Conservation (phyloP, 1,284 basidiomycete species). For the Sporisorium graminicola region DNA sequence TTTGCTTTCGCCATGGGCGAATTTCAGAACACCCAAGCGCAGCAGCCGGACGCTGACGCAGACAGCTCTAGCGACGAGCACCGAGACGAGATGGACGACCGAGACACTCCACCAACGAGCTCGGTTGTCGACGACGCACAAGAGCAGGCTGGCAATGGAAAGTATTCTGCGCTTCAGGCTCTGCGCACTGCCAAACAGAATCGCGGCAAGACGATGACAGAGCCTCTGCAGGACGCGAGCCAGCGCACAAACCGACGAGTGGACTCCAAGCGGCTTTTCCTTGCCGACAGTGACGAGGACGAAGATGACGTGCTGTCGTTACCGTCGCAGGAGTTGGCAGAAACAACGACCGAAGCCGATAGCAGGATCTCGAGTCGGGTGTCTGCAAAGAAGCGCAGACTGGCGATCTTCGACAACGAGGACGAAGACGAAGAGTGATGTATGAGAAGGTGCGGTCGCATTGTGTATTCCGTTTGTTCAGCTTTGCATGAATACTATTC, state of each 20-base stretch:
- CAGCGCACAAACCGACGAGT: constrained; percentile 27
- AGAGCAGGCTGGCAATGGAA: constrained; percentile 19
- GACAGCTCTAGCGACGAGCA: constrained; percentile 12
- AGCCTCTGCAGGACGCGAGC: constrained; percentile 33
- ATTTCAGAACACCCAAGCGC: constrained; percentile 11
- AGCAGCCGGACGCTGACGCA: not conserved
- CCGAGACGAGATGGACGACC: constrained; percentile 17
- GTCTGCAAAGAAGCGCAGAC: constrained; percentile 22
- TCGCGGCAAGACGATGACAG: constrained; percentile 13
- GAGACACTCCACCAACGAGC: constrained; percentile 38
- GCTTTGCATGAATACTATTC: not conserved
- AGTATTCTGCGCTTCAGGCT: constrained; percentile 28
- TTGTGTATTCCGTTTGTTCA: too few relatives aligned
- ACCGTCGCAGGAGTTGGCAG: constrained; percentile 21
- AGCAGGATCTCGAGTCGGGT: not conserved
- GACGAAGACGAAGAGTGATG: constrained; percentile 17
- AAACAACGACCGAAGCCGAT: not conserved
- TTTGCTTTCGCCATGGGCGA: constrained; percentile 52
- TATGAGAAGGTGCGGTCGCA: too few relatives aligned
- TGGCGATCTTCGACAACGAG: constrained; percentile 40
- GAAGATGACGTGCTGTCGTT: constrained; percentile 26
- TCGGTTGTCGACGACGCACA: constrained; percentile 31
- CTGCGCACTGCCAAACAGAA: constrained; percentile 31
- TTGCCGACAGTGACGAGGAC: constrained; percentile 40
- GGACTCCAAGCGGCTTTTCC: constrained; percentile 40